Evolutionary conservation across 2,329 filamentous ascomycete genomes (phyloP).

Genomic region (Cercospora sp.): DNA sequence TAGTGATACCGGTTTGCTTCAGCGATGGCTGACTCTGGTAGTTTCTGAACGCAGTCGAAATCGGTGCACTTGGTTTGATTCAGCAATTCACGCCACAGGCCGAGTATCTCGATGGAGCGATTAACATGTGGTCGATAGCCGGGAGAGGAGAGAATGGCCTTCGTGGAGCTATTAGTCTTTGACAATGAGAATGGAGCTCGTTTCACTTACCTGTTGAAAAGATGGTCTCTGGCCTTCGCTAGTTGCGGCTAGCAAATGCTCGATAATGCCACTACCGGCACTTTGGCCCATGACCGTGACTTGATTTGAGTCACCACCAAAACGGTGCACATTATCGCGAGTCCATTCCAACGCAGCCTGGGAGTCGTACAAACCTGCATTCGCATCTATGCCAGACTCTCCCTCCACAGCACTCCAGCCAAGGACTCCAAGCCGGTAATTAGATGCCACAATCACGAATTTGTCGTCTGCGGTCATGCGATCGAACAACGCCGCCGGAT

Average conservation of each 20-base stretch:
- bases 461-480: neutral
- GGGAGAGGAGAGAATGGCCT: neutral
- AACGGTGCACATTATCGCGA: neutral
- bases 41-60: neutral
- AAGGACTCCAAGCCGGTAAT: neutral
- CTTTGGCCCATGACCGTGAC: neutral
- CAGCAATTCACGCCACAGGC: neutral
- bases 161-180: neutral
- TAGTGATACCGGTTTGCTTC: neutral
- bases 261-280: neutral
- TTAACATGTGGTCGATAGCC: neutral
- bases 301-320: neutral
- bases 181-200: neutral
- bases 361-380: neutral
- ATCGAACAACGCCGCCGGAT: neutral
- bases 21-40: neutral
- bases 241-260: neutral
- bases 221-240: neutral
- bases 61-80: neutral
- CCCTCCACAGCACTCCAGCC: neutral
- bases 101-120: neutral
- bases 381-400: neutral
- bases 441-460: neutral
- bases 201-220: neutral
- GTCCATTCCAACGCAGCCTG: neutral